Base-by-base conservation (phyloP, 805 yeast genomes). In the Clavispora santaluciae region DNA sequence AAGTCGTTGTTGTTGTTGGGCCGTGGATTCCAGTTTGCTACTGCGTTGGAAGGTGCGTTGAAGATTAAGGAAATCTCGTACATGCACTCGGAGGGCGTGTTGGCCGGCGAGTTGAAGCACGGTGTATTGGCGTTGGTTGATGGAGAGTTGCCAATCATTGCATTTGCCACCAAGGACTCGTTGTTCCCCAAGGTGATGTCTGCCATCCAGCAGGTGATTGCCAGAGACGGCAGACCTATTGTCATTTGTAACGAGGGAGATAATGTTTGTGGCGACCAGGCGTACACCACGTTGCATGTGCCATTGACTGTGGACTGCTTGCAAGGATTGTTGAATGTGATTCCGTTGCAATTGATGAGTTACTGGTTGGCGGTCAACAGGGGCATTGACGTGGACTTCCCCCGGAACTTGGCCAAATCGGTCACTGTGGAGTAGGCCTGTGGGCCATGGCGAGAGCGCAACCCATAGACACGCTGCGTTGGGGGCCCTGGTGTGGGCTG, bases 71-170 rank as follows among this genome's bases (percentile, higher is more conserved):
- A 93, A 68, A 93, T 93, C 48, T 91, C 98, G 3, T 93, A 93
- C 66, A 93, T 93, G 88, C 99, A 93, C 65, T 88, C 97, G 16
- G 99, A 93, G 72, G 99, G 99, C 73, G 96, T 93, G 40, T 80
- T 93, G 51, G 99, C 99, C 17, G 99, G 99, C 64, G 99, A 93
- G 70, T 80, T 93, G 68, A 93, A 93, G 67, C 99, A 93, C 62
- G 99, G 99, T 69, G 96, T 88, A 23, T 78, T 93, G 57, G 99
- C 99, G 6, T 76, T 93, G 45, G 97, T 93, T 45, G 99, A 93
- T 67, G 95, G 86, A 54, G 75, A 83, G 48, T 73, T 93, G 60
- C 99, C 99, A 45, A 87, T 93, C 53, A 84, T 93, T 65, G 95
- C 95, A 3, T 81, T 93, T 62, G 98, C 97, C 39, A 91, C 99